A percentile compares a stretch with the other conserved stretches of the same genome.
These are phyloP conservation scores for Purshia tridentata DNA, from an alignment of 306 rosid species.

Conservation along the genomic window DNA sequence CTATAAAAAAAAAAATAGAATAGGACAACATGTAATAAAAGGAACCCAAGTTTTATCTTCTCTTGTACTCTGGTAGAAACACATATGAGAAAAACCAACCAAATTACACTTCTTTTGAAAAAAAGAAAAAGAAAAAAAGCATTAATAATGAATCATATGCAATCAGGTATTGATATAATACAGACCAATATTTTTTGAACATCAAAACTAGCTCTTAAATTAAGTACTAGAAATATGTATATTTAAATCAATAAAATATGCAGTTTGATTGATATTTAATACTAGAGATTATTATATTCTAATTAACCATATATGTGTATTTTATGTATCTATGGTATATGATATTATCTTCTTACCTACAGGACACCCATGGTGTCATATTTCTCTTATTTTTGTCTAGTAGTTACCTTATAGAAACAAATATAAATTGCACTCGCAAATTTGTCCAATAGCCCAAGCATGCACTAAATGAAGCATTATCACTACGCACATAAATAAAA, in stretches of 20 bases:
- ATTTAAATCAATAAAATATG: neutral
- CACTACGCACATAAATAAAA: neutral
- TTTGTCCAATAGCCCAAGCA: neutral
- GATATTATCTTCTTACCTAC: conserved; percentile 6
- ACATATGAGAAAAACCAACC: neutral
- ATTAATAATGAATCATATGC: neutral
- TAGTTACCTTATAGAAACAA: neutral
- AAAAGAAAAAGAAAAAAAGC: neutral
- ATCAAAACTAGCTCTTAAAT: neutral
- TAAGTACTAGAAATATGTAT: neutral
- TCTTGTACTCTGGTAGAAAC: neutral
- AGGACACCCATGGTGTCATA: neutral
- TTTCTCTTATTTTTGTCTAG: neutral
- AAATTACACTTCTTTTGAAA: neutral
- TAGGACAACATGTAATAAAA: too few species aligned
- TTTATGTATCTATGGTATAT: neutral
- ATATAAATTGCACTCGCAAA: neutral
- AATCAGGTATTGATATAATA: neutral
- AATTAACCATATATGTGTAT: neutral
- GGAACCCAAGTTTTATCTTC: neutral
- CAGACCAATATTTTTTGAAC: neutral
- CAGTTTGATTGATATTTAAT: neutral
- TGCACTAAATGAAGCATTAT: neutral
- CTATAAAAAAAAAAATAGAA: neutral
- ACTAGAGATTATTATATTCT: neutral